phyloP scores from a whole-genome alignment of 129 eudicot genomes.

The Daucus carota region DH1_v3.0 NC_030387.2:1501501-1502000 shows the following conservation, averaged over 20 bases:
- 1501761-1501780: neutral
- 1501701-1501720: neutral
- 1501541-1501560: conserved; percentile 78
- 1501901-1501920: conserved; percentile 16
- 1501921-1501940: conserved; percentile 36
- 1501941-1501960: conserved; percentile 54
- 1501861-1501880: neutral
- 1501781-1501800: neutral
- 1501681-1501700: neutral
- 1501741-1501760: neutral
- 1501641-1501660: neutral
- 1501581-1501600: neutral
- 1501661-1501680: neutral
- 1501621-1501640: neutral
- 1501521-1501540: conserved; percentile 76
- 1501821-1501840: neutral
- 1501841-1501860: neutral
- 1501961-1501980: conserved; percentile 38
- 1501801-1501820: neutral
- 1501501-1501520: conserved; percentile 96
- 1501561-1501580: conserved; percentile 4
- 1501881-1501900: neutral
- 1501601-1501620: neutral
- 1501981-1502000: conserved; percentile 39
- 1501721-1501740: neutral